Base-by-base conservation (phyloP, 2,329 filamentous ascomycete species). In the Cyphellophora attinorum region DNA sequence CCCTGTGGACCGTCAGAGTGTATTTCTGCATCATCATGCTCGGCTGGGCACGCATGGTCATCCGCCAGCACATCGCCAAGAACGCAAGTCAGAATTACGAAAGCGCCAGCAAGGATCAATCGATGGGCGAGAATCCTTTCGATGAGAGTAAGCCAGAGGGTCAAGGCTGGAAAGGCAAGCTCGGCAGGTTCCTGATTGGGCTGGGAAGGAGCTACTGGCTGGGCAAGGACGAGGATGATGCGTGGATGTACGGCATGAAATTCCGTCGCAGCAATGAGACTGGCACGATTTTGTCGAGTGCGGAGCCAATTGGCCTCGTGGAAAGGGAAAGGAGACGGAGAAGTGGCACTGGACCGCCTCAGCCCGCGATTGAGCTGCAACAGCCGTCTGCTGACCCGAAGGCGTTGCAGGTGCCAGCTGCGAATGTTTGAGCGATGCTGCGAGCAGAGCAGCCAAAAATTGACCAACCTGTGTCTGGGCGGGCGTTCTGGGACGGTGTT, bases 21-120 rank as follows among this genome's bases (percentile, higher is more conserved):
- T 95, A 95, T 63, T 88, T 93, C 50, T 76, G 82, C 47, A 65
- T 94, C 23, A 72, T 95, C 35, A 76, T 93, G 56, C 77, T 93
- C 60, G 77, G 84, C 5, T 91, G 83, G 56, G 85, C 88, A 3
- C 75, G 85, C 43, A 74, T 79, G 53, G 79, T 84, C 11, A 62
- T 95, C 32, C 73, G 82, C 39, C 77, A 79, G 47, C 76, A 84
- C 54, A 68, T 81, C 32, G 62, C 70, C 54, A 57, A 64, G 11
- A 63, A 64, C 5, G 50, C 47, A 14, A 51, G 33, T 15, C 38
- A 41, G 19, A 58, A 63, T 39, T 63, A 62, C 38, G 53, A 59
- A 6, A 60, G 64, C 11, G 59, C 64, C n/a, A 65, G 64, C 45
- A 67, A 59, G 32, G 55, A 61, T 5, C 51, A 63, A 3, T 59